Percentiles rank a stretch among this genome's conserved stretches.
Conservation (phyloP, 2,329 filamentous ascomycete genomes). For the Colletotrichum eremochloae region DNA sequence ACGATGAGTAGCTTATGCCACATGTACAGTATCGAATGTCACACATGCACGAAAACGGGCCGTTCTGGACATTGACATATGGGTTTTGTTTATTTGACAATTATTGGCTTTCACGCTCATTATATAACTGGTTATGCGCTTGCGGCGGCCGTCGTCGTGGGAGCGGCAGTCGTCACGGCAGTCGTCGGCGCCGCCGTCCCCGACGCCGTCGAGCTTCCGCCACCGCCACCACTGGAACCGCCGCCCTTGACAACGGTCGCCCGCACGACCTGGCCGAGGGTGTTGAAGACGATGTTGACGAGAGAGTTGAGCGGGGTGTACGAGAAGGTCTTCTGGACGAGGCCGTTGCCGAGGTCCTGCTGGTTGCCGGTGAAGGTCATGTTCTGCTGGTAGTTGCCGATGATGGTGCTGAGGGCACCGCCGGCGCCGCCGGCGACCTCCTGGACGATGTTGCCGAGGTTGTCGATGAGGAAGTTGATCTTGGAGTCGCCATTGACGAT, state of each 20-base stretch:
- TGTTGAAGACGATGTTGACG: slow-evolving; percentile 68
- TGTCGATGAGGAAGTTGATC: slow-evolving; percentile 70
- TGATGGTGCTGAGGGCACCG: slow-evolving; percentile 62
- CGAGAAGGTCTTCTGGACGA: slow-evolving; percentile 65
- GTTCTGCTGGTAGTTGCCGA: slow-evolving; percentile 69
- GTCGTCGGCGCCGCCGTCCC: slow-evolving; percentile 28
- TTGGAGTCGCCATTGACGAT: slow-evolving; percentile 68
- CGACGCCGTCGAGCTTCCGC: slow-evolving; percentile 29
- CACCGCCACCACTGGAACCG: slow-evolving; percentile 8
- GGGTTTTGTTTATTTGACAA: neutral
- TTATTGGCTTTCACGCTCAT: neutral
- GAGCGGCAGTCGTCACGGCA: slow-evolving; percentile 16
- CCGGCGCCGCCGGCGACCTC: slow-evolving; percentile 64
- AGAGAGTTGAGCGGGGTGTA: slow-evolving; percentile 64
- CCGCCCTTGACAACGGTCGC: slow-evolving; percentile 53
- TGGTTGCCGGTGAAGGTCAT: slow-evolving; percentile 65
- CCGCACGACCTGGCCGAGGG: slow-evolving; percentile 67
- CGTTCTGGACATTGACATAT: too few relatives aligned
- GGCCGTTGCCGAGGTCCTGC: slow-evolving; percentile 50
- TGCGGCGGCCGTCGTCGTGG: slow-evolving; percentile 20
- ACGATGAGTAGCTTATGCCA: too few relatives aligned
- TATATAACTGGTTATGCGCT: neutral
- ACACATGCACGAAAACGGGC: neutral
- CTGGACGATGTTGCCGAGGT: slow-evolving; percentile 73
- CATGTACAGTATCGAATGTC: too few relatives aligned